Base-by-base conservation (phyloP, 495 filamentous ascomycete genomes). In the Hypoxylon fuscum region DNA sequence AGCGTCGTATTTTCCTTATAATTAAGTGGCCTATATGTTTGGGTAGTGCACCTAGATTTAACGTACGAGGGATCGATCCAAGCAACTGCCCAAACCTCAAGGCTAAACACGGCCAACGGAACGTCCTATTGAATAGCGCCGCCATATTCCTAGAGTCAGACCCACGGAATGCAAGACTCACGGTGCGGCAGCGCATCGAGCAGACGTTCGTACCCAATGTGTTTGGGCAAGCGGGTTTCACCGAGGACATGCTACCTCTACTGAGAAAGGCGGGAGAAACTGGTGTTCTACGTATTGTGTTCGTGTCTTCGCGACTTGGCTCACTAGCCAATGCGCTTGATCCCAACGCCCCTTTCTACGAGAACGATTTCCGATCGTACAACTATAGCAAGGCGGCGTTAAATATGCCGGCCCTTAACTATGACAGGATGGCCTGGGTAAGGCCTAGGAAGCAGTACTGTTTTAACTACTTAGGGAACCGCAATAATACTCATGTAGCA, bases 241-340 rank as follows among this genome's bases (percentile, higher is more conserved):
- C 76, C 0, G 74, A 78, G 25, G 75, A 75, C 0, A 79, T 80
- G 37, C 45, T 74, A 18, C 71, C 75, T 0, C 62, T 81, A 4
- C 72, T 81, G 0, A 68, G 69, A 1, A 71, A 76, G 56, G 77
- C 77, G 1, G 49, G 42, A 1, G 31, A 10, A 3, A 9, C 4
- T 9, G 23, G 40, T 7, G 55, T 56, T 14, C 71, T 73, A 12
- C 72, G 74, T 14, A 66, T 83, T 10, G 67, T 77, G n/a, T 74
- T 76, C 50, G 68, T 79, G 6, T 74, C 73, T 0, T 75, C 72
- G 8, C 66, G 59, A 12, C 51, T 77, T 23, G 74, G 74, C 2
- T 81, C 79, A 1, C 25, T 78, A 34, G 51, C 31, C 7, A 57
- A 72, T 29, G 56, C 64, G 15, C 55, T 63, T 9, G 73, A 81